Evolutionary conservation across 345 rosid species (phyloP), one percentile per base, ranked within the genome.

Genomic region (Carallia pectinifolia): DNA sequence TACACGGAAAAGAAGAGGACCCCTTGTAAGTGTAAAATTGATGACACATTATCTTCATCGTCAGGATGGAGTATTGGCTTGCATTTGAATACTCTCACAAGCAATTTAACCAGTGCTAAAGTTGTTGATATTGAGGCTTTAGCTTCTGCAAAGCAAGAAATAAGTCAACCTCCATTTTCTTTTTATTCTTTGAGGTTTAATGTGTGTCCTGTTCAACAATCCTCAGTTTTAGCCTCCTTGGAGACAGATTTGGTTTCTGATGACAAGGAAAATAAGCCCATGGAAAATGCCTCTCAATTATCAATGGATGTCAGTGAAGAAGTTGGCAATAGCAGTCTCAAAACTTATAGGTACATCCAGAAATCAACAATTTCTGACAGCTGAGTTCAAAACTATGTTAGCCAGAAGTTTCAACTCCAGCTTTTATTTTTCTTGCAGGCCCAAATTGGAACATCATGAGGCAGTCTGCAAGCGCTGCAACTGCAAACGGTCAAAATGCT

Each of bases 41-140:
- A 37, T 56, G 65, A 34, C 44, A 58, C 66, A 29, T 64, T 62
- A 48, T 67, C 77, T 53, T 30, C 58, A 44, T 71, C 81, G 54
- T 79, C 65, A 48, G 77, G 68, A 70, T 65, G 53, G 34, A 71
- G 81, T 5, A 74, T 76, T 73, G 92, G 88, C 62, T 81, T 87
- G 83, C 92, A 83, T 80, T 83, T 86, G 80, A 87, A 86, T 81
- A 80, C 78, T 69, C 82, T 87, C 52, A 71, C 74, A 62, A 81
- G 68, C 48, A 17, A 77, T 64, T 71, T 81, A 63, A 70, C 52
- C 67, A 80, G 71, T 44, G 68, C 64, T 59, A 79, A 75, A 48
- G 40, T 68, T 65, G 54, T 73, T 67, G 73, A 66, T 64, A 34
- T 4, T 53, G 70, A 64, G 78, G 69, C 74, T 34, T 29, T 58